Evolutionary conservation across 495 filamentous ascomycete genomes (phyloP), one percentile per base, ranked within the genome.

Genomic region (Lasiosphaeria miniovina): DNA sequence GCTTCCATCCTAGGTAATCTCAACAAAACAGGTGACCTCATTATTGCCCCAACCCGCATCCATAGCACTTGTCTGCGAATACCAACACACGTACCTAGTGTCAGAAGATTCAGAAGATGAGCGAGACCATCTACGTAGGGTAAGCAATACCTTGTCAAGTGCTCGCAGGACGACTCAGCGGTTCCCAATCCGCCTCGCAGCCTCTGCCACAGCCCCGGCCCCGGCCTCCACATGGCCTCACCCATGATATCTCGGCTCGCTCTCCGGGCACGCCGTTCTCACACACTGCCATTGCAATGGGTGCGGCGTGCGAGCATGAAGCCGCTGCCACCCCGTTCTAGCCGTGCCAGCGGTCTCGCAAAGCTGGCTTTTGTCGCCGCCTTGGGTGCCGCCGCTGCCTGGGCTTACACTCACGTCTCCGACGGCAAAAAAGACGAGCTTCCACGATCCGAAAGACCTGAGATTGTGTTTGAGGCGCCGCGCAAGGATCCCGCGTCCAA

Each of bases 391-490:
- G 72, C 12, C 12, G 43, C 66, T 38, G 61, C 66, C 40, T 64
- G 53, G 52, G 65, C 58, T 11, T 70, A 69, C 40, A 61, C 66
- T 2, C 15, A 48, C 17, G n/a, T 67, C 54, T 52, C 57, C 38
- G 34, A 24, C 24, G 24, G 52, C 32, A 52, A 51, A 17, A n/a
- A 38, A 8, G 15, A 49, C 12, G 40, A 49, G 12, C 15, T n/a
- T 15, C 31, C 34, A 9, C 50, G 55, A 6, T 54, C 64, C 11
- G 64, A 63, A 14, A 67, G 78, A 57, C 75, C 74, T 12, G 77
- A 82, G 57, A 63, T 87, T 11, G 76, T 80, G 10, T 85, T 87
- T 61, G 88, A 91, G 68, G 79, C 83, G 69, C 63, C 81, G 5
- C 75, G 81, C n/a, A 31, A 7, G 52, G 81, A 79, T 54, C 75